A percentile compares a stretch with the other conserved stretches of the same genome.
phyloP scores from a whole-genome alignment of 2,329 filamentous ascomycete species.

The Colletotrichum chrysophilum region DNA sequence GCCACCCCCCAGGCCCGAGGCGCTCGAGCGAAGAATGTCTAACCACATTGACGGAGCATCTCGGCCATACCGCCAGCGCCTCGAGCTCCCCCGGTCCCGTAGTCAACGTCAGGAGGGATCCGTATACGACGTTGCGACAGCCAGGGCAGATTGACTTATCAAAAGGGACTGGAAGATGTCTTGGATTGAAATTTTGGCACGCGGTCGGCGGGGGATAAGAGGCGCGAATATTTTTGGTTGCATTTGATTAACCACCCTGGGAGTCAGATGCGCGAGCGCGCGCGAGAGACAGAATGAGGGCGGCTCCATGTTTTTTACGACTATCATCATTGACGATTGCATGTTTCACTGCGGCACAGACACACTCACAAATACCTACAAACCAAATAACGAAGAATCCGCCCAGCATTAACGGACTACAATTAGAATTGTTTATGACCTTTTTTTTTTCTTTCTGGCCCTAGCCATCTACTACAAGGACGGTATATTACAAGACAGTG shows the following conservation, averaged over 20 bases:
- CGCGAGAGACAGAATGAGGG: background rate
- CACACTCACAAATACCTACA: background rate
- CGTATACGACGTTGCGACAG: conserved; percentile 17
- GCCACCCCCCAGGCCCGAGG: background rate
- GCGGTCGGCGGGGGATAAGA: background rate
- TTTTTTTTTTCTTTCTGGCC: background rate
- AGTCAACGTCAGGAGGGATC: conserved; percentile 17
- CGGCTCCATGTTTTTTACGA: conserved; percentile 1
- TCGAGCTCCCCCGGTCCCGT: conserved; percentile 16
- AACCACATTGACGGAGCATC: conserved; percentile 16
- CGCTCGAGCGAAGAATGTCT: background rate
- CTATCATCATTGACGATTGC: conserved; percentile 10
- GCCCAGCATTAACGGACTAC: conserved; percentile 20
- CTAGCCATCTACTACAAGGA: background rate
- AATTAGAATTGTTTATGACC: conserved; percentile 13
- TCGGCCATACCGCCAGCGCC: conserved; percentile 13
- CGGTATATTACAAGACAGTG: background rate
- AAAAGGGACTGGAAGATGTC: background rate
- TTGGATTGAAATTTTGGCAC: background rate
- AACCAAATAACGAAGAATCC: conserved; percentile 19
- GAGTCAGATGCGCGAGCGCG: background rate
- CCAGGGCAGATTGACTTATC: background rate
- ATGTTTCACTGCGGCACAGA: conserved; percentile 4
- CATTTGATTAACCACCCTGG: background rate
- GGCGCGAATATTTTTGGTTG: background rate